Evolutionary conservation across 2,329 filamentous ascomycete genomes (phyloP).

Genomic region (Neoscytalidium dimidiatum): DNA sequence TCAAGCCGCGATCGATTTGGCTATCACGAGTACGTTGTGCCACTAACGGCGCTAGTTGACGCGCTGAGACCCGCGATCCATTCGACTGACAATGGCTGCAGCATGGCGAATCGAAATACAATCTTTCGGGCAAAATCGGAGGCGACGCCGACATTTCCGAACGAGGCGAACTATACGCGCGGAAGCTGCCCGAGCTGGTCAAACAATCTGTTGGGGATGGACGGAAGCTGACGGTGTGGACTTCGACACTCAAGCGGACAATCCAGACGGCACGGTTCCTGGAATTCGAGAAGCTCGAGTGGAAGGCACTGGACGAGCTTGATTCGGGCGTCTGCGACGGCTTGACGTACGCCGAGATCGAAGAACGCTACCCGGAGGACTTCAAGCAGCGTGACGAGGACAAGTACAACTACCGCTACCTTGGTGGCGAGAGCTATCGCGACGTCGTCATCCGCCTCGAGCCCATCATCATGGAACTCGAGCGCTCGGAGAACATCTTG

Average conservation of each 20-base stretch:
- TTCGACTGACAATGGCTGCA: constrained; percentile 39
- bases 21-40: constrained; percentile 74
- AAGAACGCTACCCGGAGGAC: constrained; percentile 87
- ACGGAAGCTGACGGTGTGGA: constrained; percentile 71
- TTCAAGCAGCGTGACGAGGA: constrained; percentile 95
- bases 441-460: constrained; percentile 97
- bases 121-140: constrained; percentile 86
- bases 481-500: constrained; percentile 92
- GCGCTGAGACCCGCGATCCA: neutral
- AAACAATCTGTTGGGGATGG: constrained; percentile 80
- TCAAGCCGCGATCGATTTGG: constrained; percentile 95
- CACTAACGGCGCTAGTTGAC: neutral
- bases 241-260: constrained; percentile 76
- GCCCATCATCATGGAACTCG: constrained; percentile 99
- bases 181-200: constrained; percentile 80
- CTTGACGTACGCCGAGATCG: constrained; percentile 93
- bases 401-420: constrained; percentile 99
- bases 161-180: constrained; percentile 84
- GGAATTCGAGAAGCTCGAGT: constrained; percentile 92
- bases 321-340: constrained; percentile 96
- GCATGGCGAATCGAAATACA: constrained; percentile 95
- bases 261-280: constrained; percentile 89
- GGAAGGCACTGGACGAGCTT: constrained; percentile 97
- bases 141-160: constrained; percentile 86
- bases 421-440: constrained; percentile 91